phyloP scores from a whole-genome alignment of 140 eudicot species.

The Artemisia princeps region DNA sequence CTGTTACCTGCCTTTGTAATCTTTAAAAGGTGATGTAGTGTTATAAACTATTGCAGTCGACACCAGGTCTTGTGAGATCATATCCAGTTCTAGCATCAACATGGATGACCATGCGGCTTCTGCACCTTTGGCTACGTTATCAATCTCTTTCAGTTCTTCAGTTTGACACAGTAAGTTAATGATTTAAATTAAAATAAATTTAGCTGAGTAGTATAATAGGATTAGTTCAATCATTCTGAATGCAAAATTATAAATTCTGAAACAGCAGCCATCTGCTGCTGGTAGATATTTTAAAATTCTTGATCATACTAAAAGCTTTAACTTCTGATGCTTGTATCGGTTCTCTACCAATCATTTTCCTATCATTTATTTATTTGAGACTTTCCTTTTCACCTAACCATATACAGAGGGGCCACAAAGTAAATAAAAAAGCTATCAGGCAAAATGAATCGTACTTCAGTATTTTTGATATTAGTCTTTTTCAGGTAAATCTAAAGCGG shows the following conservation, averaged over 20 bases:
- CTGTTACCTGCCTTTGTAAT: neutral
- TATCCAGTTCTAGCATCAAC: constrained; percentile 57
- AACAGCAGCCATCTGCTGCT: too few species aligned
- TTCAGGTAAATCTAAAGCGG: constrained; percentile 90
- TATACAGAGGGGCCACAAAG: constrained; percentile 1
- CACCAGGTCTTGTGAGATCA: constrained; percentile 70
- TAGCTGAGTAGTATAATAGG: constrained; percentile 8
- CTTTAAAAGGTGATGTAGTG: constrained; percentile 2
- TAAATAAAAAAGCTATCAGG: neutral
- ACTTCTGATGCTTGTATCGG: too few species aligned
- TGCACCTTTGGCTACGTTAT: constrained; percentile 95
- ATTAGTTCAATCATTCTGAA: neutral
- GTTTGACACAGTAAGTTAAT: constrained; percentile 60
- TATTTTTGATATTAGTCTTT: constrained; percentile 14
- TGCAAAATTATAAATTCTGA: neutral
- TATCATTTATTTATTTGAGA: neutral
- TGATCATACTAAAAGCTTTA: too few species aligned
- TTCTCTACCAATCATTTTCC: too few species aligned
- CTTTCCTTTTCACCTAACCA: neutral
- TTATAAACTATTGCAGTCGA: constrained; percentile 44
- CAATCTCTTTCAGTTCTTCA: constrained; percentile 80
- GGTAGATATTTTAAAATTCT: too few species aligned
- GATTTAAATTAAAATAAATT: neutral
- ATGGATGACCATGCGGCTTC: constrained; percentile 75
- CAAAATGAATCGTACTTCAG: neutral